Percentiles rank a stretch among this genome's conserved stretches.
These are phyloP conservation scores for Globisporangium takayamanum DNA, from an alignment of 352 stramenopile species.

Conservation along the genomic window DNA sequence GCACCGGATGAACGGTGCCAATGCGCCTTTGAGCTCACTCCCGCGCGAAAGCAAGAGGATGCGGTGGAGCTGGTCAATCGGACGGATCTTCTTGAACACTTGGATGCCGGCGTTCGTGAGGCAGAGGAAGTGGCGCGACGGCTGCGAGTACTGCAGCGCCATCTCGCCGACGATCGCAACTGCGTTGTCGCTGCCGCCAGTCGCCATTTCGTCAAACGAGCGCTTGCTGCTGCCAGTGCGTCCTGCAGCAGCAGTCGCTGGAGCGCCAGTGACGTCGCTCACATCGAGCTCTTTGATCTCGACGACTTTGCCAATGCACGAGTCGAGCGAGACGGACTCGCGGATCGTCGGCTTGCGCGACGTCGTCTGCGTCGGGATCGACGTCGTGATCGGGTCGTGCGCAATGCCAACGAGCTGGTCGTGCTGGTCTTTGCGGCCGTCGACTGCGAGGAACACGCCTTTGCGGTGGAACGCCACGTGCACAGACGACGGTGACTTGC, in stretches of 20 bases:
- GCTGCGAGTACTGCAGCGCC: slow-evolving; percentile 77
- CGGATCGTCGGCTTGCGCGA: slow-evolving; percentile 62
- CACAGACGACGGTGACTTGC: slow-evolving; percentile 73
- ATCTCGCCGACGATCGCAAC: slow-evolving; percentile 67
- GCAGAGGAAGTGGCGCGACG: slow-evolving; percentile 79
- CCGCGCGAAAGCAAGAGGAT: slow-evolving; percentile 62
- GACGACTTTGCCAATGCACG: slow-evolving; percentile 78
- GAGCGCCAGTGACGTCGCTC: slow-evolving; percentile 14
- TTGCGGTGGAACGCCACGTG: slow-evolving; percentile 76
- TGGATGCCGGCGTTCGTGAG: slow-evolving; percentile 84
- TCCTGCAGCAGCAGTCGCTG: not conserved
- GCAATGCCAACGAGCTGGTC: slow-evolving; percentile 72
- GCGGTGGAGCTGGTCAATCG: slow-evolving; percentile 81
- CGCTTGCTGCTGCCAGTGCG: slow-evolving; percentile 32
- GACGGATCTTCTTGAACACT: slow-evolving; percentile 87
- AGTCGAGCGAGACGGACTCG: slow-evolving; percentile 69
- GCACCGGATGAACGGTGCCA: slow-evolving; percentile 72
- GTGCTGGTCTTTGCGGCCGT: slow-evolving; percentile 71
- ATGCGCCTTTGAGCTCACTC: slow-evolving; percentile 53
- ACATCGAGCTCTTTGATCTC: slow-evolving; percentile 66
- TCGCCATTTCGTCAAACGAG: slow-evolving; percentile 77
- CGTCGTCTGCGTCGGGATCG: slow-evolving; percentile 42
- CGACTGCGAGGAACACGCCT: slow-evolving; percentile 72
- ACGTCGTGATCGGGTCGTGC: slow-evolving; percentile 71
- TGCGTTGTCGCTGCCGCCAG: slow-evolving; percentile 17